A percentile compares a stretch with the other conserved stretches of the same genome.
Conservation (phyloP, 2,329 filamentous ascomycete genomes). For the Aspergillus quadrilineatus region DNA sequence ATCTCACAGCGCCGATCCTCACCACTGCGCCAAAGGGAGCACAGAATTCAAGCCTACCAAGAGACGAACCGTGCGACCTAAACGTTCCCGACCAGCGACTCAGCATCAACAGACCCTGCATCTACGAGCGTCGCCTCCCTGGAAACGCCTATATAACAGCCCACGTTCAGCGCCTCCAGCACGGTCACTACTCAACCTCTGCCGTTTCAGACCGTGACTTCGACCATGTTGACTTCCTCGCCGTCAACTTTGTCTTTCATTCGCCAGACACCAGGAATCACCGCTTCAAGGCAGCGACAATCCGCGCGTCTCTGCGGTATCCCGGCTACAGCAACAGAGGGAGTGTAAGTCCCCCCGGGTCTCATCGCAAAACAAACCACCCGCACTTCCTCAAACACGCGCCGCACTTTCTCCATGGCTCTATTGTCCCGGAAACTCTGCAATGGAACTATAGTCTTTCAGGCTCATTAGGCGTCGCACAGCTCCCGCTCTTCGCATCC, state of each 20-base stretch:
- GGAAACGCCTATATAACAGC: slow-evolving; percentile 52
- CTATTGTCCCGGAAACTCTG: slow-evolving; percentile 49
- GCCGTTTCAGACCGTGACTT: slow-evolving; percentile 44
- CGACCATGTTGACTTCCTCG: slow-evolving; percentile 50
- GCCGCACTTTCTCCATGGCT: slow-evolving; percentile 51
- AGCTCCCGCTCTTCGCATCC: slow-evolving; percentile 44
- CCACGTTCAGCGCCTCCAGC: slow-evolving; percentile 52
- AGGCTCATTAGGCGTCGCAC: slow-evolving; percentile 48
- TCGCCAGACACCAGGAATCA: slow-evolving; percentile 43
- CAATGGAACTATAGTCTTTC: slow-evolving; percentile 51
- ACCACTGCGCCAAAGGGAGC: neutral
- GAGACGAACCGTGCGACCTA: slow-evolving; percentile 26
- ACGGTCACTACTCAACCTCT: slow-evolving; percentile 47
- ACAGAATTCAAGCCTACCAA: neutral
- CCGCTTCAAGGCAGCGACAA: slow-evolving; percentile 50
- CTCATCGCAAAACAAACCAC: slow-evolving; percentile 17
- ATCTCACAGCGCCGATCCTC: slow-evolving; percentile 8
- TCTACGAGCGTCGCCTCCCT: slow-evolving; percentile 51
- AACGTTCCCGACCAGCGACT: slow-evolving; percentile 41
- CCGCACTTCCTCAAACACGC: slow-evolving; percentile 52
- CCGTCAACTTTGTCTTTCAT: slow-evolving; percentile 52
- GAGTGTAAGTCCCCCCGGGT: neutral
- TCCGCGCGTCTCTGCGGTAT: slow-evolving; percentile 37
- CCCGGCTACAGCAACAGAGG: neutral
- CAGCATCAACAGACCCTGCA: slow-evolving; percentile 42